Conservation (phyloP, 805 yeast species). For the Wickerhamomyces pijperi region DNA sequence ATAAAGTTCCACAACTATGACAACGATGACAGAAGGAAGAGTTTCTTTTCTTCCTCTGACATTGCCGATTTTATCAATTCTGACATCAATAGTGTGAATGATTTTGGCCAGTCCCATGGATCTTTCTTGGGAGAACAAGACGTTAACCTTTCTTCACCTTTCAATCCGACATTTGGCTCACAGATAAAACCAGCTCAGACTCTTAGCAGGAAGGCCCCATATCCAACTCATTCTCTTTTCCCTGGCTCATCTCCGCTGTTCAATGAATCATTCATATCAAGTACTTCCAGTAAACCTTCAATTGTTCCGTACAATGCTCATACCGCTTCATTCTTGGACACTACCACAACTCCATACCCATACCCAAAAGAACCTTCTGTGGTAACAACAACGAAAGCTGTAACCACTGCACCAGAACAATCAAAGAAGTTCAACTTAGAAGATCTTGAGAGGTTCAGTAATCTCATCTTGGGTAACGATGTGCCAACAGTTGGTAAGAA, state of each 20-base stretch:
- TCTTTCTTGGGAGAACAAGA: too few species aligned
- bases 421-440: too few species aligned
- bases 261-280: too few species aligned
- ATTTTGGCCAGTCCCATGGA: slow-evolving; percentile 1
- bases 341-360: too few species aligned
- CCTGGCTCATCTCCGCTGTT: too few species aligned
- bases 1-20: slow-evolving; percentile 11
- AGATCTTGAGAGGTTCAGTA: neutral
- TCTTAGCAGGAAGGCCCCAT: neutral
- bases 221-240: neutral
- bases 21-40: slow-evolving; percentile 17
- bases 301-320: too few species aligned
- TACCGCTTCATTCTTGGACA: too few species aligned
- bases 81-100: slow-evolving; percentile 1
- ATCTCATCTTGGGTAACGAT: neutral
- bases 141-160: slow-evolving; percentile 3
- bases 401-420: too few species aligned
- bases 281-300: too few species aligned
- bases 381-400: too few species aligned
- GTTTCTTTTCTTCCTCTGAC: slow-evolving; percentile 18
- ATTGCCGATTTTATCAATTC: slow-evolving; percentile 7
- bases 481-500: neutral
- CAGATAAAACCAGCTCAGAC: too few species aligned
- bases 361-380: too few species aligned
- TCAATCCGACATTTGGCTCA: slow-evolving; percentile 4